Base-by-base conservation (phyloP, 495 filamentous ascomycete species). In the Penicillium argentinense region DNA sequence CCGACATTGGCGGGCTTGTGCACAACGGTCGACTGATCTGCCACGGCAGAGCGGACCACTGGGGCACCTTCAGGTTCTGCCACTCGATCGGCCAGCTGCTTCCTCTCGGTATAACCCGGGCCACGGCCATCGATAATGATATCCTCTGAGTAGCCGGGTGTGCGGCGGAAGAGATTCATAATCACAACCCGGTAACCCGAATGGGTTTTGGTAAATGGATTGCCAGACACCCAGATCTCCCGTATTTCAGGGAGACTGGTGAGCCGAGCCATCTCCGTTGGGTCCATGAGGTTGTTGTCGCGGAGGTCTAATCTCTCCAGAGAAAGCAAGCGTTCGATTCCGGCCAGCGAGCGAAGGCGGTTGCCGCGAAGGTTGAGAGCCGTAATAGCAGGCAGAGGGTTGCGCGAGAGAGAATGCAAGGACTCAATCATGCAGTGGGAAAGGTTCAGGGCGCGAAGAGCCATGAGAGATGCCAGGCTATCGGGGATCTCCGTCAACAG, bases 381-480 rank as follows among this genome's bases (percentile, higher is more conserved):
- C 3, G 86, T 92, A 50, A 97, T 96, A 37, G 93, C 92, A 12
- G 93, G 91, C 3, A 98, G 77, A 23, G 93, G 92, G 62, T 85
- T 91, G 45, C 87, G 81, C 2, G 83, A 82, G 13, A 98, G 73
- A 3, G 91, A 96, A 54, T 95, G 90, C 45, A 98, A 72, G 24
- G 90, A 95, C 42, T 93, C 89, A 39, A 98, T 96, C 92, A 97
- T 96, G 76, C 93, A 97, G 58, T 90, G 84, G 11, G 91, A 92
- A 21, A 98, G 75, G 58, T 98, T 97, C 36, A 98, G 69, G 18
- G 93, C 91, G 36, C 89, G 81, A 17, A 98, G 77, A 16, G 87
- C 83, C 24, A 87, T 87, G 36, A 98, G 72, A 11, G 80, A 84
- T 27, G 90, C 83, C 25, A 98, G 68, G 56, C 87, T 88, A 61